These are phyloP conservation scores for Colletotrichum godetiae DNA, from an alignment of 2,329 filamentous ascomycete species.

Conservation along the genomic window DNA sequence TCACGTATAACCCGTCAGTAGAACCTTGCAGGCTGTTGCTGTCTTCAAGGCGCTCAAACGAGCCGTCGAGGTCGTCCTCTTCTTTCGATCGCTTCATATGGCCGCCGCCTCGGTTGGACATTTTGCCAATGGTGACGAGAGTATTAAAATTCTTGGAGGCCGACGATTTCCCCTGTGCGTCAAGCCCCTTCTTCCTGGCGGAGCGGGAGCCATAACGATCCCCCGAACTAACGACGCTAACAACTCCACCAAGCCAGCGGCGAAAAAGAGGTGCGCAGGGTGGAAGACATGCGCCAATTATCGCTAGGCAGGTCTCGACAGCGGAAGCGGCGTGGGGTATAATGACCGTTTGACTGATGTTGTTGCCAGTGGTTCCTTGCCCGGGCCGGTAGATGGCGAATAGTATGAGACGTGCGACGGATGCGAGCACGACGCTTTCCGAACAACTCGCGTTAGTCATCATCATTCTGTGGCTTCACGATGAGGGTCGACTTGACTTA, in stretches of 20 bases:
- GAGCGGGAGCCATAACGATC: not conserved
- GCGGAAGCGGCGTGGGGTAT: not conserved
- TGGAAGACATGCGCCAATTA: constrained; percentile 5
- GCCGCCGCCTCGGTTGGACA: not conserved
- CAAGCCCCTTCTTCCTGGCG: not conserved
- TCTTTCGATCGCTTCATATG: not conserved
- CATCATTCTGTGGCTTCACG: not conserved
- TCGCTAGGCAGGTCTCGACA: constrained; percentile 7
- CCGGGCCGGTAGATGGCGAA: constrained; percentile 5
- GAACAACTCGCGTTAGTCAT: not conserved
- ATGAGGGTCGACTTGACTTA: not conserved
- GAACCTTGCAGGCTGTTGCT: not conserved
- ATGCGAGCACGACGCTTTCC: constrained; percentile 1
- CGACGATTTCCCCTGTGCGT: not conserved
- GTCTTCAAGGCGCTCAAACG: not conserved
- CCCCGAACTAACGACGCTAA: constrained; percentile 1
- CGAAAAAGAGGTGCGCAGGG: constrained; percentile 4
- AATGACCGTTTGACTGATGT: constrained; percentile 13
- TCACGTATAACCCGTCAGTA: not conserved
- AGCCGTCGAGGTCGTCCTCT: not conserved
- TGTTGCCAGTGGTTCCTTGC: not conserved
- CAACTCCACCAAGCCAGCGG: constrained; percentile 1
- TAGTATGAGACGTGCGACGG: not conserved
- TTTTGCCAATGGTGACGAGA: not conserved
- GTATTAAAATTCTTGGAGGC: constrained; percentile 1